Evolutionary conservation across 208 protist genomes (phyloP), one percentile per base, ranked within the genome.

Genomic region (Wallacemonas sp.): DNA sequence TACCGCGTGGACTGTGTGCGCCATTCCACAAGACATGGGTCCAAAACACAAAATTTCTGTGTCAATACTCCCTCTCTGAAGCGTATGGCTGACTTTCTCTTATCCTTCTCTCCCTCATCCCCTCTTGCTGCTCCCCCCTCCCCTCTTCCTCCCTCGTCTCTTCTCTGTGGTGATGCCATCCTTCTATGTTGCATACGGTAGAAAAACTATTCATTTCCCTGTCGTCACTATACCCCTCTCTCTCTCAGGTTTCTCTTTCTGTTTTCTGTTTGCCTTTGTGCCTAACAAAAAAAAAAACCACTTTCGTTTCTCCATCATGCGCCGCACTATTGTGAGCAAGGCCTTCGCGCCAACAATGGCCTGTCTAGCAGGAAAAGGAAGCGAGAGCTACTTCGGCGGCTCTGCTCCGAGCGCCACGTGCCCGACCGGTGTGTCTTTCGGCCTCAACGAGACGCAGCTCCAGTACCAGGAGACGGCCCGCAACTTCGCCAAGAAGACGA

Each of bases 391-490:
- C 49, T 77, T 68, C 58, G 74, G 73, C 42, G 70, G 62, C 34
- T 73, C 68, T 14, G 58, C 45, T 19, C 75, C 79, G 12, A 53
- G 78, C 15, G 63, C 68, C 9, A 33, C 64, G 39, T 44, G 27
- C 17, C 24, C 55, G 3, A 45, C 39, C 4, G 85, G 91, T 17
- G 24, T 95, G 39, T 79, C 69, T 44, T 94, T 96, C 70, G 86
- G 77, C n/a, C 75, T 97, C 22, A 92, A 66, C 24, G 76, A 82
- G 6, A 78, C 95, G 56, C 86, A 95, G 80, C 36, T 75, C 47
- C 75, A 87, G 71, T 77, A 86, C 30, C 75, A 91, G 72, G 79
- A 94, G 28, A 68, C 79, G 26, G 91, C 93, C 1, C 80, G 82
- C 30, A 79, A 71, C 53, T 96, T 97, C 62, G 74, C 81, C n/a